Evolutionary conservation across 108 stramenopile genomes (phyloP), one percentile per base, ranked within the genome.

Genomic region (Nannochloropsis gaditana): DNA sequence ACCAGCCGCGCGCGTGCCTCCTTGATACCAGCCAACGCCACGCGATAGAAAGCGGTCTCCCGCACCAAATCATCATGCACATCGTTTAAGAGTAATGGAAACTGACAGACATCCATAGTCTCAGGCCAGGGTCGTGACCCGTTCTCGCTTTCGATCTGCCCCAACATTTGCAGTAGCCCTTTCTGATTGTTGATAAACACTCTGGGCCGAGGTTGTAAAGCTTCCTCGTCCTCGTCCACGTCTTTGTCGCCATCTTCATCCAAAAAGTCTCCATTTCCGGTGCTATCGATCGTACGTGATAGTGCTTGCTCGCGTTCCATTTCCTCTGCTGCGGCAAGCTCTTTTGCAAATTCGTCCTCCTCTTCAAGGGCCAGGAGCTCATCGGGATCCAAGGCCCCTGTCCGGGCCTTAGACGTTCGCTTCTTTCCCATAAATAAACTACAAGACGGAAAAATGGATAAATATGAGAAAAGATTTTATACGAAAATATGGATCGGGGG

Each of bases 21-120:
- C 85, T 92, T 86, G 17, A 96, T 97, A 1, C 95, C 96, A 59
- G 92, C 95, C 86, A 98, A 83, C 9, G 98, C 95, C 80, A 91
- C 90, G 84, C 97, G 95, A 90, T 99, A 98, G 92, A 91, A 90
- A 15, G 85, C 11, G 45, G 87, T 83, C 84, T 90, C 86, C 17
- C 99, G 93, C 88, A 95, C 94, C 80, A 99, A 88, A 87, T 99
- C 99, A 90, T 99, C 99, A 83, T 97, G 94, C 81, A 95, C 93
- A 85, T 96, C 94, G 6, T 94, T 86, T 11, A 93, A 83, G 31
- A 86, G 89, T 21, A 92, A 45, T 41, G 85, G 87, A 1, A 73
- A 31, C 41, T 90, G 86, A 21, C 79, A 43, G 6, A 92, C 82
- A n/a, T 89, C 83, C 59, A 93, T 59, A 2, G 91, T 92, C 85